Evolutionary conservation across 768 basidiomycete genomes (phyloP).

Genomic region (Leucosporidium creatinivorum): DNA sequence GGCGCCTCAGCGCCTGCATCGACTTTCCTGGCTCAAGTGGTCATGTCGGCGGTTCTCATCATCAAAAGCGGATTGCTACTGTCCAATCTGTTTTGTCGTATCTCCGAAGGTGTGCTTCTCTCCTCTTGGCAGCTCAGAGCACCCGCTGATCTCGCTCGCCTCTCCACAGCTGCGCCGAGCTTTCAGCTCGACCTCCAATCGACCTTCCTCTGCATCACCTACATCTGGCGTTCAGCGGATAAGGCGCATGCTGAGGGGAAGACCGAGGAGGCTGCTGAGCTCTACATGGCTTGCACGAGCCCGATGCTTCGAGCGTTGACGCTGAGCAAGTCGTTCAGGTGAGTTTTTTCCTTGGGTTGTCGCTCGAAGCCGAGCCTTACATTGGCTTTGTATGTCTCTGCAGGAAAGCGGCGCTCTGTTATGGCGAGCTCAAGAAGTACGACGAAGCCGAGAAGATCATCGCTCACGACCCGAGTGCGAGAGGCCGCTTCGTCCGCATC

Average conservation of each 20-base stretch:
- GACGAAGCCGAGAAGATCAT: conserved; percentile 1
- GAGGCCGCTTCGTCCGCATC: conserved; percentile 16
- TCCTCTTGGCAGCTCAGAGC: neutral
- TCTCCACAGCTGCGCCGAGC: neutral
- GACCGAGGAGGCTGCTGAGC: neutral
- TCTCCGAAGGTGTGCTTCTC: neutral
- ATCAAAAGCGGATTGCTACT: neutral
- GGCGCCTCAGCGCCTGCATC: neutral
- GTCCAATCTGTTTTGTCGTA: neutral
- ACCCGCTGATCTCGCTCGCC: neutral
- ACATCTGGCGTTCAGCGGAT: conserved; percentile 10
- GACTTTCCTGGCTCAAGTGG: neutral
- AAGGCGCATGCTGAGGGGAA: neutral
- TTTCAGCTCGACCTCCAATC: neutral
- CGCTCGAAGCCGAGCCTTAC: too few species aligned
- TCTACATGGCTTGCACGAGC: neutral
- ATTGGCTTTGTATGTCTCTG: neutral
- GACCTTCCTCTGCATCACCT: conserved; percentile 6
- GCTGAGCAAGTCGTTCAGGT: conserved; percentile 1
- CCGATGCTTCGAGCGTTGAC: neutral
- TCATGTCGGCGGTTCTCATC: too few species aligned
- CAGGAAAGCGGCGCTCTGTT: conserved; percentile 3
- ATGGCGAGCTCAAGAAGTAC: neutral
- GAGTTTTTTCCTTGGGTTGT: neutral
- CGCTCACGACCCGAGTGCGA: neutral